Percentiles rank a stretch among this genome's conserved stretches.
Evolutionary conservation across 208 protist genomes (phyloP).

Genomic region (Endotrypanum monterogeii): DNA sequence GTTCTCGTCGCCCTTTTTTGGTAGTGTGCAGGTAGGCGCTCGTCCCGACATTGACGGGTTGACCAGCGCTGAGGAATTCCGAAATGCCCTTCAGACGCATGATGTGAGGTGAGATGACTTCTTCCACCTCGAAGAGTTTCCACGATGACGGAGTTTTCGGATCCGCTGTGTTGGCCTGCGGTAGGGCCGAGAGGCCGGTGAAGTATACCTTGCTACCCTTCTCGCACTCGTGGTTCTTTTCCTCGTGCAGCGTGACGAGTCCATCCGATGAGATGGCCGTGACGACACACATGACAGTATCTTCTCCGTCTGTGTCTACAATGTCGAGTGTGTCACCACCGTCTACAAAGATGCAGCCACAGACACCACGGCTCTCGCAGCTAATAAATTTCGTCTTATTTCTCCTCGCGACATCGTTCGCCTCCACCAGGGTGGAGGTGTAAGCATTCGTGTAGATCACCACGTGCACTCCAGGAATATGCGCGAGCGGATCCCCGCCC

Average conservation of each 20-base stretch:
- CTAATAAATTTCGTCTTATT: slow-evolving; percentile 79
- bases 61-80: slow-evolving; percentile 9
- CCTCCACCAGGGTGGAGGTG: slow-evolving; percentile 51
- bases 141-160: slow-evolving; percentile 29
- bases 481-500: slow-evolving; percentile 23
- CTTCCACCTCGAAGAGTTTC: slow-evolving; percentile 67
- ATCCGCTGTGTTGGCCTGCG: slow-evolving; percentile 45
- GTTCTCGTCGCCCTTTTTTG: slow-evolving; percentile 66
- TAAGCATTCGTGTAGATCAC: slow-evolving; percentile 80
- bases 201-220: slow-evolving; percentile 83
- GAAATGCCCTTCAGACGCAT: slow-evolving; percentile 57
- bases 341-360: slow-evolving; percentile 86
- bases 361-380: slow-evolving; percentile 81
- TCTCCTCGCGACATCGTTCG: slow-evolving; percentile 59
- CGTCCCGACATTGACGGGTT: slow-evolving; percentile 49
- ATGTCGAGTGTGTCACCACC: slow-evolving; percentile 63
- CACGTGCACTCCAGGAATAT: slow-evolving; percentile 50
- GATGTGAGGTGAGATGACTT: slow-evolving; percentile 75
- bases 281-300: slow-evolving; percentile 79
- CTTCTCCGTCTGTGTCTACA: slow-evolving; percentile 86
- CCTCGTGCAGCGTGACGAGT: slow-evolving; percentile 84
- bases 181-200: slow-evolving; percentile 59
- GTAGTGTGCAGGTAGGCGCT: slow-evolving; percentile 92
- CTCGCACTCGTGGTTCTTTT: slow-evolving; percentile 89
- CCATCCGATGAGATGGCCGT: slow-evolving; percentile 68